Evolutionary conservation across 176 grass and related monocot species (phyloP).

Genomic region (Oryza coarctata): DNA sequence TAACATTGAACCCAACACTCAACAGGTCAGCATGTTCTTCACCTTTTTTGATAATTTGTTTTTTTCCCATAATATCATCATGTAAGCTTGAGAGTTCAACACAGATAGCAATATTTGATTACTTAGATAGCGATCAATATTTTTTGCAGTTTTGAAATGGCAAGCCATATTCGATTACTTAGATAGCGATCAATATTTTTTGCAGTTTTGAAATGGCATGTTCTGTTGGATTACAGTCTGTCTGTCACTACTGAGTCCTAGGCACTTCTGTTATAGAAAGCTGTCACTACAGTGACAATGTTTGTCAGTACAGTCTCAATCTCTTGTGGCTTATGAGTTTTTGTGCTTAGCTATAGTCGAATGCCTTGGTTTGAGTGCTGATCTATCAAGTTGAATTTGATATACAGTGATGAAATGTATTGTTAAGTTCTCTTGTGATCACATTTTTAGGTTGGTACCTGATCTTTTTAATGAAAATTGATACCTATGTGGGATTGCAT

Average conservation of each 20-base stretch:
- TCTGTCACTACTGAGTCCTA: not conserved
- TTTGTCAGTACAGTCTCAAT: not conserved
- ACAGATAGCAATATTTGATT: conserved; percentile 11
- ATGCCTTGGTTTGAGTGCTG: not conserved
- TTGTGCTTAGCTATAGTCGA: not conserved
- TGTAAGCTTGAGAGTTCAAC: not conserved
- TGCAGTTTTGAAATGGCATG: not conserved
- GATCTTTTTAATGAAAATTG: not conserved
- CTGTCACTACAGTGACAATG: not conserved
- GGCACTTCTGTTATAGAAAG: not conserved
- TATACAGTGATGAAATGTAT: not conserved
- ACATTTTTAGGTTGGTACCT: not conserved
- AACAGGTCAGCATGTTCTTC: conserved; percentile 60
- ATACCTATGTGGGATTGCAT: not conserved
- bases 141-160: not conserved
- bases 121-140: not conserved
- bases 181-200: not conserved
- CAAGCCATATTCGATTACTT: not conserved
- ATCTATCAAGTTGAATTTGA: not conserved
- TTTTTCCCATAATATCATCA: not conserved
- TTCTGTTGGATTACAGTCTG: not conserved
- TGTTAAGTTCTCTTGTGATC: not conserved
- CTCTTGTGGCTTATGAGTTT: not conserved
- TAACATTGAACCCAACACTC: conserved; percentile 58
- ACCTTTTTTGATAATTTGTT: not conserved